Percentiles rank a stretch among this genome's conserved stretches.
phyloP scores from a whole-genome alignment of 345 rosid species.

The Raphanus raphanistrum region DNA sequence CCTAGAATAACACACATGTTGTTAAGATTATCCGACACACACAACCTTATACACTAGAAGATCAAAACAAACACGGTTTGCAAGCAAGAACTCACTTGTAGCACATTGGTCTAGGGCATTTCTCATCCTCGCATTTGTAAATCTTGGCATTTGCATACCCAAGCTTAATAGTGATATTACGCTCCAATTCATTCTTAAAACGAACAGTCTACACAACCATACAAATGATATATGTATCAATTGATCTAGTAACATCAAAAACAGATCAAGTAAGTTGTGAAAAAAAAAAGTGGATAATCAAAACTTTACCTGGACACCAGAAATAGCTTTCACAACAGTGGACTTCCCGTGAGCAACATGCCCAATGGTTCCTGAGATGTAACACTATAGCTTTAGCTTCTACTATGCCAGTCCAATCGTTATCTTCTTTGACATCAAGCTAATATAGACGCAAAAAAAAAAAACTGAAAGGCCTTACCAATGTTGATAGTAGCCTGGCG shows the following conservation, averaged over 20 bases:
- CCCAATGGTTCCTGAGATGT: constrained; percentile 74
- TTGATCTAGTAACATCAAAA: background rate
- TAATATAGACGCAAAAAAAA: too few relatives aligned
- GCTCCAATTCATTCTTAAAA: constrained; percentile 92
- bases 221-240: background rate
- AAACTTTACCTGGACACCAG: constrained; percentile 91
- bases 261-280: too few relatives aligned
- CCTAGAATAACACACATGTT: constrained; percentile 43
- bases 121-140: constrained; percentile 92
- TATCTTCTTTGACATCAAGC: too few relatives aligned
- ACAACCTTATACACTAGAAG: too few relatives aligned
- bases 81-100: constrained; percentile 62
- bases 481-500: constrained; percentile 96
- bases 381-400: constrained; percentile 2
- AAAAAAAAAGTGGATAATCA: background rate
- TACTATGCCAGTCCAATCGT: too few relatives aligned
- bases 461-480: too few relatives aligned
- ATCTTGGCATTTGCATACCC: constrained; percentile 98
- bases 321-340: constrained; percentile 90
- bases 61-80: too few relatives aligned
- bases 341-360: constrained; percentile 99
- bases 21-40: too few relatives aligned
- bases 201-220: constrained; percentile 75
- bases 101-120: constrained; percentile 89
- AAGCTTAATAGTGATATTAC: constrained; percentile 96